Evolutionary conservation across 2,329 filamentous ascomycete genomes (phyloP).

Genomic region (Zalaria sp.): DNA sequence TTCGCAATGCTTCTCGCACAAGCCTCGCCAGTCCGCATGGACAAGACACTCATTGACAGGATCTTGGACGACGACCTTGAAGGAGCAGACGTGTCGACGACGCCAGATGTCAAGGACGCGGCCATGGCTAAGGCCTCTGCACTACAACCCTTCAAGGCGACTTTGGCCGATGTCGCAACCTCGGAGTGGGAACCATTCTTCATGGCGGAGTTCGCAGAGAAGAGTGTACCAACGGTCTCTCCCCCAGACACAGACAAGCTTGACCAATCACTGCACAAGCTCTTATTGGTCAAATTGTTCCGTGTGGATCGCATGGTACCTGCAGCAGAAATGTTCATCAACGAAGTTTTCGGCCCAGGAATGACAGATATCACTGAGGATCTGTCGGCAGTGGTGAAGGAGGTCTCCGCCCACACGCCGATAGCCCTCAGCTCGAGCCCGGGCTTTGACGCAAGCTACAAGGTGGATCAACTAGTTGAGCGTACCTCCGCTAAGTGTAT

Average conservation of each 20-base stretch:
- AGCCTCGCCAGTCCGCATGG: conserved; percentile 91
- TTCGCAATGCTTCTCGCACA: conserved; percentile 91
- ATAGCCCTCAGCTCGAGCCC: conserved; percentile 88
- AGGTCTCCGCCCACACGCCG: conserved; percentile 72
- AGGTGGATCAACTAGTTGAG: conserved; percentile 90
- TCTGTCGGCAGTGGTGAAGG: conserved; percentile 67
- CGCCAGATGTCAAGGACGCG: conserved; percentile 48
- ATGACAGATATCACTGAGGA: conserved; percentile 78
- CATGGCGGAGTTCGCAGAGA: conserved; percentile 73
- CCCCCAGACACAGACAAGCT: conserved; percentile 45
- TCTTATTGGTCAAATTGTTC: conserved; percentile 87
- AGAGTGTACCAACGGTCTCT: conserved; percentile 66
- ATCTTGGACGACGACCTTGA: conserved; percentile 67
- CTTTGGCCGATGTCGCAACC: conserved; percentile 46
- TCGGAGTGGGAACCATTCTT: conserved; percentile 72
- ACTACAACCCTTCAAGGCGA: conserved; percentile 59
- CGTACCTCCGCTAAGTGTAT: conserved; percentile 70
- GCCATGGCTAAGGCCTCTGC: conserved; percentile 55
- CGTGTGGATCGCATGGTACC: conserved; percentile 92
- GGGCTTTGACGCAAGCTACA: conserved; percentile 97
- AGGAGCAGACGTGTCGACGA: conserved; percentile 65
- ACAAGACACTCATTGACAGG: conserved; percentile 73
- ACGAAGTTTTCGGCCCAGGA: conserved; percentile 67
- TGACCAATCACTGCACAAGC: conserved; percentile 66
- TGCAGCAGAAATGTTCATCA: conserved; percentile 79